Conservation (phyloP, 371 early-diverging fungal genomes). For the Mucor lusitanicus region DNA sequence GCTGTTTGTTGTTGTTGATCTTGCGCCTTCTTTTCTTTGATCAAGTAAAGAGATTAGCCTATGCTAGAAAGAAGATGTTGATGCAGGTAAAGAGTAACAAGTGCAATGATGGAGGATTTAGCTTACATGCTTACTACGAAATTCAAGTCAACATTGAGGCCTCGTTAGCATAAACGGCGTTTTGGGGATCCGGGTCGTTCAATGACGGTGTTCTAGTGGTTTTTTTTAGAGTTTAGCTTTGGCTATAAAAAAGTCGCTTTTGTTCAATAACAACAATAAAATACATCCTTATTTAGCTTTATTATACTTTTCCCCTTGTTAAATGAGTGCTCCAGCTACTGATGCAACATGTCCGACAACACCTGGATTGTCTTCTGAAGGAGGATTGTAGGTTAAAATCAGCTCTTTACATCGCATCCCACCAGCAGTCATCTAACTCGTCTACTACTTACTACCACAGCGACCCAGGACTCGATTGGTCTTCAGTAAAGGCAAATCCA, state of each 20-base stretch:
- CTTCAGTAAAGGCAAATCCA: constrained; percentile 17
- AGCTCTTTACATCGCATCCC: not conserved
- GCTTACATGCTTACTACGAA: not conserved
- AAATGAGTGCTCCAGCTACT: constrained; percentile 1
- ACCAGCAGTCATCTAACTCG: not conserved
- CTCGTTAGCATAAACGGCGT: not conserved
- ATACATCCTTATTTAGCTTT: constrained; percentile 12
- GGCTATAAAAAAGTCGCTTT: not conserved
- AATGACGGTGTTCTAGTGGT: constrained; percentile 1
- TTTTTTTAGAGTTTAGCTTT: not conserved
- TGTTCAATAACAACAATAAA: not conserved
- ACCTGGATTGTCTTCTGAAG: constrained; percentile 14
- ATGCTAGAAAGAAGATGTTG: too few species aligned
- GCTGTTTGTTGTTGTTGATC: not conserved
- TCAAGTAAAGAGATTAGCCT: not conserved
- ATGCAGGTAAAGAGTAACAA: not conserved
- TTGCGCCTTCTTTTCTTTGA: not conserved
- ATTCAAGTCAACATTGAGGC: not conserved
- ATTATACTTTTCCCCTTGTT: constrained; percentile 1
- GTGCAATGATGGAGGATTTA: not conserved
- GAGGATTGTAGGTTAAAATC: constrained; percentile 22
- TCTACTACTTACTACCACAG: not conserved
- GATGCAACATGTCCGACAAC: constrained; percentile 20
- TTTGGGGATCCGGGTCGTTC: not conserved
- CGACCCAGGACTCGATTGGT: constrained; percentile 22